Base-by-base conservation (phyloP, 2,329 filamentous ascomycete genomes). In the Pyrenochaeta sp. region DNA sequence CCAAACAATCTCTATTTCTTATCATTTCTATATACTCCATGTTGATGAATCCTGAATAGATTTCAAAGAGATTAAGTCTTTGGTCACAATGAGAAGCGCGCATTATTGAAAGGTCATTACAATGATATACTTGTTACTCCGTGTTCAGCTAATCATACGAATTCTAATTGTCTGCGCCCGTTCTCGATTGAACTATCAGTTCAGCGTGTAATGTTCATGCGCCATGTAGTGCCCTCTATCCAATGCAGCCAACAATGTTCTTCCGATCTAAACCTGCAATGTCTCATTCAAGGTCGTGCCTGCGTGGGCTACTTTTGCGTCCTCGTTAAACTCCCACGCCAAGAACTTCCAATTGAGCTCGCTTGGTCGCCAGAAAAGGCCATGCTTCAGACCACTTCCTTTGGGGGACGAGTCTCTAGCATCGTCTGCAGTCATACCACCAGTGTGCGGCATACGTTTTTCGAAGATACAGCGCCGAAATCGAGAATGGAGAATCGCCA, bases 401-500 rank as follows among this genome's bases (percentile, higher is more conserved):
- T 56, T 43, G 2, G 59, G 45, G 9, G 49, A 43, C 9, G 47
- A 49, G 15, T 60, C 51, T 6, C 63, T 64, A 11, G 50, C 48
- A 2, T 76, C 73, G 61, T 96, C 92, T 18, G 92, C 89, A 67
- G 89, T 90, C 78, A 97, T 82, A 37, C 91, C 93, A 44, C 94
- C 94, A 11, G 90, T 96, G 59, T 86, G 79, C 41, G 85, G 84
- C 90, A 96, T 95, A 49, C 90, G 85, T 58, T 87, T 83, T 59
- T 86, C 87, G 76, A 97, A 96, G 33, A 96, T 84, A 45, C 93
- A 90, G 47, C 90, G 88, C 39, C 91, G 88, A 83, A 99, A 97
- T 45, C 95, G 87, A 7, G 94, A 97, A 73, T 98, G 93, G 18
- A 98, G 82, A 64, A 98, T 90, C 1, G 91, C 95, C 95, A 98